phyloP scores from a whole-genome alignment of 116 monocot species.

The Trichopus zeylanicus region DNA sequence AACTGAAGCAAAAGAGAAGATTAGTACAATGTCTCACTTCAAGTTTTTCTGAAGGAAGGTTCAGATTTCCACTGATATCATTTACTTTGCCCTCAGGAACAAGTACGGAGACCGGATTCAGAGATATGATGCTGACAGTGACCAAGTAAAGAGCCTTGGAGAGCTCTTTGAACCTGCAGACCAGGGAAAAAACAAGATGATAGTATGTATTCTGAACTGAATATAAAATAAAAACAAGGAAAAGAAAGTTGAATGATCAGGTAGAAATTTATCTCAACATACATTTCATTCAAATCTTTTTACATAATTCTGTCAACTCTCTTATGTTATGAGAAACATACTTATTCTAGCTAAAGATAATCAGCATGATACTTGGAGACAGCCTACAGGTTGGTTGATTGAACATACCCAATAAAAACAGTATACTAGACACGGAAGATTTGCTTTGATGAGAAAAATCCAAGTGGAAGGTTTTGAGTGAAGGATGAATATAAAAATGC shows the following conservation, averaged over 20 bases:
- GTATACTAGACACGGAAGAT: too few relatives aligned
- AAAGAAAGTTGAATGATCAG: background rate
- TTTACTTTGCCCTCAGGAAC: constrained; percentile 10
- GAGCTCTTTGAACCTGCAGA: constrained; percentile 1
- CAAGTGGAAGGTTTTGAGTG: too few relatives aligned
- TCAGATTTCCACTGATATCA: constrained; percentile 6
- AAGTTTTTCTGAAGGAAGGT: background rate
- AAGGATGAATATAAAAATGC: too few relatives aligned
- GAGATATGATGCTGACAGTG: background rate
- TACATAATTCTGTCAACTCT: background rate
- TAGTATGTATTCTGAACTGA: background rate
- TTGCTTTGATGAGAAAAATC: too few relatives aligned
- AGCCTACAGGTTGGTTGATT: too few relatives aligned
- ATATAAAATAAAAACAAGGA: background rate
- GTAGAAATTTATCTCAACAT: background rate
- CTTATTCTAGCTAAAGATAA: too few relatives aligned
- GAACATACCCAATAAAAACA: too few relatives aligned
- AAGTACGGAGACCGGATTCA: background rate
- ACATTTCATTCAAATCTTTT: background rate
- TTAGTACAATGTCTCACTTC: constrained; percentile 8
- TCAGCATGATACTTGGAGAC: too few relatives aligned
- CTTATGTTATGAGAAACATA: too few relatives aligned
- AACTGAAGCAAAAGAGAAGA: background rate
- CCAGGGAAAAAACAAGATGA: background rate
- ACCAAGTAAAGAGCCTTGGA: constrained; percentile 7